A percentile compares a stretch with the other conserved stretches of the same genome.
Evolutionary conservation across 768 basidiomycete species (phyloP).

Genomic region (Rhodotorula babjevae): DNA sequence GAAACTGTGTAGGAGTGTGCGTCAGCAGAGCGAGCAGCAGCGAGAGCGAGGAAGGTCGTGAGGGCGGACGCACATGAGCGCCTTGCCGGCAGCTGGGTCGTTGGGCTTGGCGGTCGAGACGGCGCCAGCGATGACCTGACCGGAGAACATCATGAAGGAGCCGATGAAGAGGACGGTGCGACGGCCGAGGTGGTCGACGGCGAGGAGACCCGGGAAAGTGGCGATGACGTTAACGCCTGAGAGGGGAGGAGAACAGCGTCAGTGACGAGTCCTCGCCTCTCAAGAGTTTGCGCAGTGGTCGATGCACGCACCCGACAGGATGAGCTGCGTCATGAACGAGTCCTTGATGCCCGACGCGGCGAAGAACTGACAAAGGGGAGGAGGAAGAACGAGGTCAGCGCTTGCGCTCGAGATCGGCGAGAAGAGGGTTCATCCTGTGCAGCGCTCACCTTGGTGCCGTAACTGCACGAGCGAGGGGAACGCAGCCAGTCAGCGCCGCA

Average conservation of each 20-base stretch:
- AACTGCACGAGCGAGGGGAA: not conserved
- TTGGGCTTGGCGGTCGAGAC: conserved; percentile 17
- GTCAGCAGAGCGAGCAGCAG: no score
- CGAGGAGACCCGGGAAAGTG: conserved; percentile 33
- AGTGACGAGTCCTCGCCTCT: conserved; percentile 16
- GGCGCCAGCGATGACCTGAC: not conserved
- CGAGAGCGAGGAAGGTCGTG: no score
- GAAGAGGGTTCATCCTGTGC: no score
- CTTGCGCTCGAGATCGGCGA: no score
- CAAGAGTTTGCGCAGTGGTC: no score
- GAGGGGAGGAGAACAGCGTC: conserved; percentile 28
- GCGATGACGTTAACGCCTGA: conserved; percentile 30
- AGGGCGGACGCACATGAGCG: conserved; percentile 14
- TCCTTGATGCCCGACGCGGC: conserved; percentile 35
- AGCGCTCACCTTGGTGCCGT: not conserved
- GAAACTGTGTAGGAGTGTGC: not conserved
- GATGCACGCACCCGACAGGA: conserved; percentile 5
- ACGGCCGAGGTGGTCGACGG: conserved; percentile 31
- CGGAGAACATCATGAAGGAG: conserved; percentile 23
- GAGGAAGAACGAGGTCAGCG: not conserved
- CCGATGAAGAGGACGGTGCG: conserved; percentile 32
- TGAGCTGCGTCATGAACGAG: conserved; percentile 36
- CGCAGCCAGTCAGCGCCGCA: no score
- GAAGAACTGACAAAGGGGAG: conserved; percentile 35
- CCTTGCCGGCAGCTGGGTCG: conserved; percentile 31